These are phyloP conservation scores for Clonostachys rosea DNA, from an alignment of 2,329 filamentous ascomycete genomes.

Conservation along the genomic window DNA sequence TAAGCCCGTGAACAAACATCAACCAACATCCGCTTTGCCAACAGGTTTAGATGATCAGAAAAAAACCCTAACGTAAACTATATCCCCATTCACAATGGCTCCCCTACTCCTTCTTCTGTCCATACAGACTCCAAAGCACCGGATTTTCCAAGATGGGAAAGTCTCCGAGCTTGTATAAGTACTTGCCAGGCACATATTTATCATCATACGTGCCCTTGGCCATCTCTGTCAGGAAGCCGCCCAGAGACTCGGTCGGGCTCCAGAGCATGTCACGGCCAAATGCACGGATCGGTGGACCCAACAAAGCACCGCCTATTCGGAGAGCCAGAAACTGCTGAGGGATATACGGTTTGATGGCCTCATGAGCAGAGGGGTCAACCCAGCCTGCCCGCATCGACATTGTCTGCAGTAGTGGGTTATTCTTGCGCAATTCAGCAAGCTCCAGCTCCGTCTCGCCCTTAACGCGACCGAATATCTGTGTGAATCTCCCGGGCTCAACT, in stretches of 20 bases:
- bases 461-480: slow-evolving; percentile 55
- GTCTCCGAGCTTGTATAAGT: too few species aligned
- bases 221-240: slow-evolving; percentile 35
- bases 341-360: slow-evolving; percentile 33
- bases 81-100: too few species aligned
- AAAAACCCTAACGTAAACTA: too few species aligned
- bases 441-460: slow-evolving; percentile 63
- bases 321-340: slow-evolving; percentile 17
- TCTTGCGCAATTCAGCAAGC: slow-evolving; percentile 49
- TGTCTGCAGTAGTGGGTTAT: background rate
- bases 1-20: too few species aligned
- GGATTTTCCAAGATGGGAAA: too few species aligned
- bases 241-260: slow-evolving; percentile 38
- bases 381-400: slow-evolving; percentile 54
- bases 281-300: slow-evolving; percentile 10
- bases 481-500: slow-evolving; percentile 47
- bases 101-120: too few species aligned
- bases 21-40: too few species aligned
- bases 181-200: too few species aligned
- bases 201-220: slow-evolving; percentile 29
- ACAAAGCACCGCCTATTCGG: slow-evolving; percentile 2
- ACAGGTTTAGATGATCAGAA: too few species aligned
- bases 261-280: slow-evolving; percentile 8
- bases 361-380: slow-evolving; percentile 46
- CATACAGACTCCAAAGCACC: too few species aligned